Evolutionary conservation across 257 asterid species (phyloP), one percentile per base, ranked within the genome.

Genomic region (Capsicum chinense): DNA sequence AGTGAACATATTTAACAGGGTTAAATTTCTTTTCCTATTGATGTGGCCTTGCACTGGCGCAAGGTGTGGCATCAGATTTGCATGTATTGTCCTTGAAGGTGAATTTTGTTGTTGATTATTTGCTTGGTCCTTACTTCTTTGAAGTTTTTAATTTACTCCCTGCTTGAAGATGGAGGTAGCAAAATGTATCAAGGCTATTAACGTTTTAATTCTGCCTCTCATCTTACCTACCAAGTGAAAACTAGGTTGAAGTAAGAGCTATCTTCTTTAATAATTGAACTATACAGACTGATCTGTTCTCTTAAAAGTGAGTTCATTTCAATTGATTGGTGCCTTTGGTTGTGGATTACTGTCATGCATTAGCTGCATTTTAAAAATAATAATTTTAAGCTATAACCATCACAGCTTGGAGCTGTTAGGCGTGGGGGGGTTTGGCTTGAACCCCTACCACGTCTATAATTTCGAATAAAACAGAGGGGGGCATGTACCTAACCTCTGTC

Each of bases 131-230:
- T 54, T 54, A 78, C 81, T 78, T 12, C 21, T 76, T 76, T 76
- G 62, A 52, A 76, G 81, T 52, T 26, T 16, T 74, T 74, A 73
- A 21, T 74, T 74, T 21, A 50, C 47, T 74, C 42, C n/a, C 33
- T 78, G 64, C 63, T 14, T 26, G 81, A 78, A 26, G 81, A 14
- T 1, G 81, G 81, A 54, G 50, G 33, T 54, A 54, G 44, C 48
- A 78, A 78, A 69, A 13, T 78, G 48, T 37, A 47, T 26, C 81
- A 54, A 54, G 50, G 81, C 59, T 78, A 26, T 78, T 78, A 54
- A 78, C 1, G 3, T 74, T 26, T 15, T 26, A 78, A 7, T 76
- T 76, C 48, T 26, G 48, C 48, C 14, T 48, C 33, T 78, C 64
- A 54, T 54, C 63, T 54, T 17, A 78, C 63, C 64, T 54, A 13